Evolutionary conservation across 495 filamentous ascomycete species (phyloP).

Genomic region (Amorphotheca resinae): DNA sequence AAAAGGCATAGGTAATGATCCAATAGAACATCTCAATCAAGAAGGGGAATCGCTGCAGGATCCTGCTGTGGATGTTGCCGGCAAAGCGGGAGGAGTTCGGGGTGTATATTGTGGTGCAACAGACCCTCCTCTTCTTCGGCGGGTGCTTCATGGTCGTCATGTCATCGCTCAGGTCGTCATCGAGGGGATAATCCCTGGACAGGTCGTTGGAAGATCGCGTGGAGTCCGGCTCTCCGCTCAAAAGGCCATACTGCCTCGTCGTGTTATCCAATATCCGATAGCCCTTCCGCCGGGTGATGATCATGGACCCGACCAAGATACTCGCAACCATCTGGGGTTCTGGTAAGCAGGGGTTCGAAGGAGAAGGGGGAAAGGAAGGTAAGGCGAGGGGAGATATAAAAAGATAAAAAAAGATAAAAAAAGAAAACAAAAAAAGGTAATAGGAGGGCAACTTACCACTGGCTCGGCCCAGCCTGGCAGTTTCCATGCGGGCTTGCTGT

Average conservation of each 20-base stretch:
- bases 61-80: constrained; percentile 41
- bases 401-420: constrained; percentile 4
- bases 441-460: constrained; percentile 30
- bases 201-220: constrained; percentile 30
- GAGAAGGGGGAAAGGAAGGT: too few relatives aligned
- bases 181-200: constrained; percentile 21
- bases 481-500: constrained; percentile 33
- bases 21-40: constrained; percentile 63
- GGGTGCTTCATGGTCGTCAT: constrained; percentile 26
- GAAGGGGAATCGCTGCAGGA: constrained; percentile 54
- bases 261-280: constrained; percentile 32
- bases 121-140: constrained; percentile 35
- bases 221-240: constrained; percentile 25
- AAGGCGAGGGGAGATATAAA: background rate
- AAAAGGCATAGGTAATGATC: constrained; percentile 51
- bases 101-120: constrained; percentile 34
- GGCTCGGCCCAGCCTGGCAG: constrained; percentile 46
- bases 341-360: too few relatives aligned
- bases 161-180: constrained; percentile 11
- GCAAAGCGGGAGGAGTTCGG: constrained; percentile 48
- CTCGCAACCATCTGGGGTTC: constrained; percentile 49
- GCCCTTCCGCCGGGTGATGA: constrained; percentile 39
- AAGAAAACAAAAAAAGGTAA: background rate
- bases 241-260: constrained; percentile 23
- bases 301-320: constrained; percentile 45